Percentiles rank a stretch among this genome's conserved stretches.
These are phyloP conservation scores for Arabidopsis lyrata DNA, from an alignment of 441 rosid genomes.

Conservation along the genomic window DNA sequence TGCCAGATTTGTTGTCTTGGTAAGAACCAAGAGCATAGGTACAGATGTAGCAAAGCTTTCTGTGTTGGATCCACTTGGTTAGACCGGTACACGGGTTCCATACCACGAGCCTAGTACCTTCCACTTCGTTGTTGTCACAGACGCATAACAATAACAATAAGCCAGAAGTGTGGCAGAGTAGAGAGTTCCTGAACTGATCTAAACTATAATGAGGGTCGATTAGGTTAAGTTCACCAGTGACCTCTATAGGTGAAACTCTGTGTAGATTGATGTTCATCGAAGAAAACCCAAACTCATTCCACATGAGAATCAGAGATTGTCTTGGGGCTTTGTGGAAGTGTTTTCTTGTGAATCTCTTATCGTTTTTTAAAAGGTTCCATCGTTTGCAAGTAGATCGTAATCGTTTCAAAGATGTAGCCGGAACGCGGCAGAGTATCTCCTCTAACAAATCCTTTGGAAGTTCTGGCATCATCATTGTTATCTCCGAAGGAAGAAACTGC, in stretches of 20 bases:
- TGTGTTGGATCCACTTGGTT: not conserved
- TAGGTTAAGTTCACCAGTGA: too few relatives aligned
- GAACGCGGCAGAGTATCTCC: slow-evolving; percentile 19
- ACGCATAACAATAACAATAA: not conserved
- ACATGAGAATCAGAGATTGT: too few relatives aligned
- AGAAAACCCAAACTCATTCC: too few relatives aligned
- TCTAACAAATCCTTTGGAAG: slow-evolving; percentile 10
- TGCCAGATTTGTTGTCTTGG: not conserved
- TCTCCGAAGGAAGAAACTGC: not conserved
- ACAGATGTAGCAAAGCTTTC: rapidly evolving
- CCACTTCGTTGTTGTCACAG: rapidly evolving
- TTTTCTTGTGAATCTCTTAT: slow-evolving; percentile 1
- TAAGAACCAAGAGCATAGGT: slow-evolving; percentile 21
- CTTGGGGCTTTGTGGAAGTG: not conserved
- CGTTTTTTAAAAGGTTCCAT: slow-evolving; percentile 19
- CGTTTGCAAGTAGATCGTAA: slow-evolving; percentile 7
- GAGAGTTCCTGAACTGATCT: too few relatives aligned
- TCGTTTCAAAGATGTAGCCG: not conserved
- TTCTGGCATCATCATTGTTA: not conserved
- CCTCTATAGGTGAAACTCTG: too few relatives aligned
- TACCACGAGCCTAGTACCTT: not conserved
- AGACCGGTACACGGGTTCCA: slow-evolving; percentile 5
- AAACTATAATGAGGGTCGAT: not conserved
- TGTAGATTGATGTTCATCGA: too few relatives aligned
- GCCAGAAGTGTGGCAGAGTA: not conserved